Base-by-base conservation (phyloP, 495 filamentous ascomycete genomes). In the Tuber calosporum region DNA sequence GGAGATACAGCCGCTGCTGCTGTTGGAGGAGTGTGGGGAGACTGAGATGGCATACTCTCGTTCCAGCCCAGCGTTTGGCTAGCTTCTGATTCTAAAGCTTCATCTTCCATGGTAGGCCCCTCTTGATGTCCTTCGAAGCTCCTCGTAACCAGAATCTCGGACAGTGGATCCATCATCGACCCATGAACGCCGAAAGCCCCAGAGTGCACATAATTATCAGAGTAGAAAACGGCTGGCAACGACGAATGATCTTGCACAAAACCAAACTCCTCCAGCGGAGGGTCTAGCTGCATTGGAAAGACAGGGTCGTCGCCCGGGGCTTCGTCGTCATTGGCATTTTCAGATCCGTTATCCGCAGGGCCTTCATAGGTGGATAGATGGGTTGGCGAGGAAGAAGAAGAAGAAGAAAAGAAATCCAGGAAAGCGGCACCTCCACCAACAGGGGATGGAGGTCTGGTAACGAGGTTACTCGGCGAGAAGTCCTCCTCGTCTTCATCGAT, bases 11-110 rank as follows among this genome's bases (percentile, higher is more conserved):
- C 37, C 75, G 67, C 67, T 77, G 73, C 72, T 69, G 72, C 69
- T 77, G 75, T 69, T 74, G 72, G 72, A 74, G 76, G 75, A 69
- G 70, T 73, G 69, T 73, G 75, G 58, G 75, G 73, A 78, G 74
- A 77, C 62, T 78, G 76, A 78, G 76, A 78, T 77, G 70, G 76
- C 76, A 78, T 78, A 78, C 76, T 78, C 76, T 77, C 71, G 48
- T 73, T 66, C 66, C 13, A 48, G 37, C 36, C 67, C 41, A 68
- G 58, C 45, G 76, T 53, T 53, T 62, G 69, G 42, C 66, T 77
- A 45, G 70, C 67, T 62, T 78, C 76, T 13, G 76, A 77, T 74
- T 78, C 76, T 39, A 78, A 39, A 77, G 72, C 41, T 26, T 78
- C 76, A 69, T 73, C 74, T 76, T 78, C 76, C 66, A 68, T 75